Evolutionary conservation across 2,329 filamentous ascomycete species (phyloP).

Genomic region (Stagonosporopsis cucurbitacearum): DNA sequence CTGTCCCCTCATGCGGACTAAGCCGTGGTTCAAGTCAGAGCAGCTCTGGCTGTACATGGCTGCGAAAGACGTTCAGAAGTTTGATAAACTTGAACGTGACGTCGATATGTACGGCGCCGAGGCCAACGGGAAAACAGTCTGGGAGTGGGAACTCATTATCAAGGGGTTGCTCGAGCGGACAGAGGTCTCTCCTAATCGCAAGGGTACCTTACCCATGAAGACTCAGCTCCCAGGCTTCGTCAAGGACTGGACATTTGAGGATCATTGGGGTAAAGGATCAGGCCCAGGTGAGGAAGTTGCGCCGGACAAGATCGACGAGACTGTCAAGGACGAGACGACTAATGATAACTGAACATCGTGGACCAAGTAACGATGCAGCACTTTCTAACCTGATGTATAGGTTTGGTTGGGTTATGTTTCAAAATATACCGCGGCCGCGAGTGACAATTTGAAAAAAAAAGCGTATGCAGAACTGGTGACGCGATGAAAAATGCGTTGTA

Average conservation of each 20-base stretch:
- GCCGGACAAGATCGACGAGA: not conserved
- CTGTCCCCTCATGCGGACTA: not conserved
- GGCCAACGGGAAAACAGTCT: not conserved
- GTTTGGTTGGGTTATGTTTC: too few relatives aligned
- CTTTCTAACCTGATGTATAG: too few relatives aligned
- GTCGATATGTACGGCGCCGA: not conserved
- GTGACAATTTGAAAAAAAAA: too few relatives aligned
- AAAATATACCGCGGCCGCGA: too few relatives aligned
- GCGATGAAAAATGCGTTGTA: too few relatives aligned
- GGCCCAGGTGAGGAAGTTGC: not conserved
- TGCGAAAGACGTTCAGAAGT: not conserved
- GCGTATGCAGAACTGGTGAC: too few relatives aligned
- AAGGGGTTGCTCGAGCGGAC: not conserved
- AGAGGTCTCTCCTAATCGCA: not conserved
- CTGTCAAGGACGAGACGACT: not conserved
- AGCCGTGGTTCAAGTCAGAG: not conserved
- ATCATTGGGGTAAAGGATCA: not conserved
- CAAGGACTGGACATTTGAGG: not conserved
- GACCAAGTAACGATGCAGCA: not conserved
- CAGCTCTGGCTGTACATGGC: not conserved
- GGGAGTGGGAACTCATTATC: not conserved
- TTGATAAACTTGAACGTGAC: not conserved
- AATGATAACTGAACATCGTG: not conserved
- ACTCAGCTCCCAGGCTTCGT: not conserved
- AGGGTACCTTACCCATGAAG: not conserved